phyloP scores from a whole-genome alignment of 2,329 filamentous ascomycete species.

The Neofusicoccum kwambonambiense region DNA sequence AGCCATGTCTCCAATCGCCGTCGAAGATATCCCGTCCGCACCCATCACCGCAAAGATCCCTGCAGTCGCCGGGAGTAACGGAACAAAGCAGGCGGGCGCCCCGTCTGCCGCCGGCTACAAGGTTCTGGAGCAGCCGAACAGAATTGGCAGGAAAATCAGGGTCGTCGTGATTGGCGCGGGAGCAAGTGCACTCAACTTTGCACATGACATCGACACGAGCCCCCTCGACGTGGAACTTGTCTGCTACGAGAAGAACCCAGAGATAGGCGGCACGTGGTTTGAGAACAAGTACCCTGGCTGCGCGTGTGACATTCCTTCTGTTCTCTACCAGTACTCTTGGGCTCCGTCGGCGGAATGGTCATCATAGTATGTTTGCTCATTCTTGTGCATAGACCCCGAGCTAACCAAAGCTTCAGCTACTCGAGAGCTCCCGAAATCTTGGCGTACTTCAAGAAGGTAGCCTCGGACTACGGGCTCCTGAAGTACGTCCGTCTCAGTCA shows the following conservation, averaged over 20 bases:
- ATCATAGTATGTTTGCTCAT: neutral
- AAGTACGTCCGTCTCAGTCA: neutral
- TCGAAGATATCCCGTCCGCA: neutral
- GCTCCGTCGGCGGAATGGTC: neutral
- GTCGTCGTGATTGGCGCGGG: conserved; percentile 35
- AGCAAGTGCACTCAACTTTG: conserved; percentile 38
- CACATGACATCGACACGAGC: conserved; percentile 26
- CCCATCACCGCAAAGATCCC: neutral
- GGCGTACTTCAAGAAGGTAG: neutral
- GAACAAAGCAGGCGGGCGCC: too few species aligned
- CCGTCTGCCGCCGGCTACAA: neutral
- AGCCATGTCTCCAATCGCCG: neutral
- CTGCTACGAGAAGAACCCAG: conserved; percentile 49
- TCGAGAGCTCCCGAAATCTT: neutral
- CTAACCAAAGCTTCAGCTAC: conserved; percentile 32
- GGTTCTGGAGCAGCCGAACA: neutral
- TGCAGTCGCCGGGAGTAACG: neutral
- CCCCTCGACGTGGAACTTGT: conserved; percentile 44
- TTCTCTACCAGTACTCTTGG: neutral
- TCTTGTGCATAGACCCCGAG: neutral
- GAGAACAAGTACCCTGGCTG: conserved; percentile 44
- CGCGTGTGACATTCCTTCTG: conserved; percentile 41
- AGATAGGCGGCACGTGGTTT: conserved; percentile 47
- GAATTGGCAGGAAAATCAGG: neutral
- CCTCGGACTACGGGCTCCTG: neutral